Percentiles rank a stretch among this genome's conserved stretches.
These are phyloP conservation scores for Helotiales sp. DNA, from an alignment of 2,329 filamentous ascomycete genomes.

Conservation along the genomic window DNA sequence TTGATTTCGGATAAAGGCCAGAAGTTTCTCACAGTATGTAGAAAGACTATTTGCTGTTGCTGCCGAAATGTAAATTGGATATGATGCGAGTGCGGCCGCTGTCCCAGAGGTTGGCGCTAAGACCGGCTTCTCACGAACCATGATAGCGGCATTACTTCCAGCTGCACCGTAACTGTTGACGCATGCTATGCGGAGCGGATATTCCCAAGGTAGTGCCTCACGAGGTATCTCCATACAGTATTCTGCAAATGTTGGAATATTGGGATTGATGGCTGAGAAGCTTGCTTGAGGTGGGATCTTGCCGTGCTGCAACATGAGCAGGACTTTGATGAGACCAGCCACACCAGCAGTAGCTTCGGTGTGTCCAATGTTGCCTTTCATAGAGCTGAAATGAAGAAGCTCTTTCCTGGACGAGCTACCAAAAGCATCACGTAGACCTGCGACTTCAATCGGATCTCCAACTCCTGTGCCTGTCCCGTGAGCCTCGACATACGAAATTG, in stretches of 20 bases:
- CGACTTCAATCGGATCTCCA: conserved; percentile 20
- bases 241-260: conserved; percentile 5
- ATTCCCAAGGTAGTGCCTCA: conserved; percentile 11
- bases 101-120: neutral
- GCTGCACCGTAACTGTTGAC: conserved; percentile 30
- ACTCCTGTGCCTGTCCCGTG: conserved; percentile 42
- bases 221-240: conserved; percentile 13
- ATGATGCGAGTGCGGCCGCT: neutral
- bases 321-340: conserved; percentile 43
- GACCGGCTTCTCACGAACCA: conserved; percentile 5
- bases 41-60: conserved; percentile 1
- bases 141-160: conserved; percentile 24
- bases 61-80: conserved; percentile 1
- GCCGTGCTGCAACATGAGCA: conserved; percentile 36
- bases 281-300: conserved; percentile 28
- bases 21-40: conserved; percentile 2
- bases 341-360: conserved; percentile 45
- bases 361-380: conserved; percentile 46
- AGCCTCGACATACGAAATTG: conserved; percentile 43
- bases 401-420: conserved; percentile 1
- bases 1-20: neutral
- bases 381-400: conserved; percentile 11
- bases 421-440: conserved; percentile 11
- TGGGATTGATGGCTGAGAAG: conserved; percentile 37
- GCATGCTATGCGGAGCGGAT: conserved; percentile 8